Evolutionary conservation across 257 asterid species (phyloP), one percentile per base, ranked within the genome.

Genomic region (Schizonepeta tenuifolia): DNA sequence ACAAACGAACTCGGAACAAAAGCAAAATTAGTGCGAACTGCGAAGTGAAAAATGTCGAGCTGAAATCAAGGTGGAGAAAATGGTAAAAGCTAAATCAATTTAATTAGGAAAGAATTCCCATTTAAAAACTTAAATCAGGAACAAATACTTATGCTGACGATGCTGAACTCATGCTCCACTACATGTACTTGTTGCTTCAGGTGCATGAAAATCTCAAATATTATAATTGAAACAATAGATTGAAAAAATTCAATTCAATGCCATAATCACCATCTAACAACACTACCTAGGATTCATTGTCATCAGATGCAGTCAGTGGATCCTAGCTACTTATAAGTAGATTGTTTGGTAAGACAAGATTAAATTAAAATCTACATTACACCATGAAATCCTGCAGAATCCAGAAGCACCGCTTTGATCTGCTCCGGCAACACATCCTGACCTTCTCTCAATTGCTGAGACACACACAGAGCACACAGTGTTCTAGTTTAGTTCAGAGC

Each of bases 371-470:
- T 28, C 76, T 76, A 83, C 46, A 76, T 77, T 46, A 81, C 84
- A 12, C 86, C 86, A 73, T 85, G 89, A 70, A 75, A 82, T 43
- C 86, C 89, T 43, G 86, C 86, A 15, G 80, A 82, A 60, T 85
- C 86, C 54, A 85, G 82, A 62, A 85, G 83, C 70, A 78, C 80
- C 2, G 86, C 85, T 70, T 85, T 82, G 59, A 85, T 80, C 83
- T 85, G 86, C 78, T 85, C 89, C 20, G 86, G 89, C 73, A 78
- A 43, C 7, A 82, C 76, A n/a, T 85, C 87, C 67, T 67, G 79
- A 14, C 83, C 85, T 59, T 82, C 83, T 62, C 80, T 77, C 78
- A 82, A 78, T 77, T 80, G 86, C 86, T 82, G 82, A 10, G 21
- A 38, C 26, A 24, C 26, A 2, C 1, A 24, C 1, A 26, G 51